Percentiles rank a stretch among this genome's conserved stretches.
phyloP scores from a whole-genome alignment of 2,329 filamentous ascomycete genomes.

The Fusarium equiseti region DNA sequence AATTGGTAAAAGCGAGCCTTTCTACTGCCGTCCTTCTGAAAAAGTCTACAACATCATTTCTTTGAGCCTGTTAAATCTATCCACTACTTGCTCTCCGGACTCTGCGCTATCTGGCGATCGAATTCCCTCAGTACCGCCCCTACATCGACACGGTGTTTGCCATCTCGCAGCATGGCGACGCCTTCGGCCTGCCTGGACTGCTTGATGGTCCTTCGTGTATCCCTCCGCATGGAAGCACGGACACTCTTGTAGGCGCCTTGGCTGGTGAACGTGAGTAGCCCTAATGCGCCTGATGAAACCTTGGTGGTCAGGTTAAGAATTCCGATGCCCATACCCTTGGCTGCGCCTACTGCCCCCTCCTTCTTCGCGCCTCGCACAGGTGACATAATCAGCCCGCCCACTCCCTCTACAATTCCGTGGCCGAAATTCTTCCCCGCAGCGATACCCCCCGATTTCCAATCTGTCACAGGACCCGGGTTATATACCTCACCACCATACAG shows the following conservation, averaged over 20 bases:
- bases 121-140: neutral
- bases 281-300: conserved; percentile 10
- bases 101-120: neutral
- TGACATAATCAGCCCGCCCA: neutral
- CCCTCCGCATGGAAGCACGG: neutral
- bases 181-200: neutral
- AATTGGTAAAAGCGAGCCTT: too few species aligned
- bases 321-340: neutral
- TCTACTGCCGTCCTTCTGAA: neutral
- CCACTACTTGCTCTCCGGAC: neutral
- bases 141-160: neutral
- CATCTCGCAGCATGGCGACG: neutral
- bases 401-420: neutral
- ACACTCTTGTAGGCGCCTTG: conserved; percentile 18
- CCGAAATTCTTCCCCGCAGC: conserved; percentile 2
- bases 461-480: neutral
- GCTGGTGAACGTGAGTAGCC: conserved; percentile 12
- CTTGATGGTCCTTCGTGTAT: neutral
- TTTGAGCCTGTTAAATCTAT: neutral
- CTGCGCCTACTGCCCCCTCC: neutral
- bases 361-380: conserved; percentile 1
- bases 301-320: neutral
- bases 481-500: neutral
- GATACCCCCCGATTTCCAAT: neutral
- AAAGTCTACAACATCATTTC: neutral